Conservation (phyloP, 495 filamentous ascomycete species). For the Trypethelium eluteriae region DNA sequence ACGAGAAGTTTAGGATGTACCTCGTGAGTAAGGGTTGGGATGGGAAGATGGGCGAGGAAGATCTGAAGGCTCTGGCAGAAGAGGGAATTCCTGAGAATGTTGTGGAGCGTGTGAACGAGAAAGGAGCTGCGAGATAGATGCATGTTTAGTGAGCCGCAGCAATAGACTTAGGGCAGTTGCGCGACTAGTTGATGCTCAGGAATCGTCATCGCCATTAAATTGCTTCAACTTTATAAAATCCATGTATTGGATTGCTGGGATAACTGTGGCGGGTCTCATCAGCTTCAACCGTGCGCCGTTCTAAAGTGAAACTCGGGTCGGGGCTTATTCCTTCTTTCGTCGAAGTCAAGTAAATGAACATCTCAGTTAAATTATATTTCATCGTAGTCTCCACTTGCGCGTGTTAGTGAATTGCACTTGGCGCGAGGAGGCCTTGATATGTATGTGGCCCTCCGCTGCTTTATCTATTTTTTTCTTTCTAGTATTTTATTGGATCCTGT, state of each 20-base stretch:
- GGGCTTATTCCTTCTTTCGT: no score
- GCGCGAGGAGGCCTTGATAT: no score
- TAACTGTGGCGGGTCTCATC: no score
- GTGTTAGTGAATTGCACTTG: no score
- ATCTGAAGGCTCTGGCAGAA: slow-evolving; percentile 16
- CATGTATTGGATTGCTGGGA: no score
- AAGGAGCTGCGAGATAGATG: neutral
- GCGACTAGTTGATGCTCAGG: neutral
- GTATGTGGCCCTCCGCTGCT: no score
- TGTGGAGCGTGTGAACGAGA: neutral
- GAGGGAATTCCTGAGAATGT: slow-evolving; percentile 17
- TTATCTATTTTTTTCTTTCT: neutral
- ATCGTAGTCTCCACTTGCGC: no score
- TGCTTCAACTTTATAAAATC: no score
- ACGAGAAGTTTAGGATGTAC: slow-evolving; percentile 25
- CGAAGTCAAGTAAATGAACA: no score
- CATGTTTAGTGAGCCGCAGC: neutral
- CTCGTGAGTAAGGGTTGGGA: slow-evolving; percentile 20
- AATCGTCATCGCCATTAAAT: neutral
- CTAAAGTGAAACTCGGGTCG: no score
- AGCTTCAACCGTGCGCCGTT: no score
- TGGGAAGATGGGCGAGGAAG: slow-evolving; percentile 18
- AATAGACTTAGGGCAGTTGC: neutral
- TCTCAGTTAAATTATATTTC: no score
- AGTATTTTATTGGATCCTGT: neutral